Evolutionary conservation across 2,329 filamentous ascomycete genomes (phyloP).

Genomic region (Gnomoniopsis smithogilvyi): DNA sequence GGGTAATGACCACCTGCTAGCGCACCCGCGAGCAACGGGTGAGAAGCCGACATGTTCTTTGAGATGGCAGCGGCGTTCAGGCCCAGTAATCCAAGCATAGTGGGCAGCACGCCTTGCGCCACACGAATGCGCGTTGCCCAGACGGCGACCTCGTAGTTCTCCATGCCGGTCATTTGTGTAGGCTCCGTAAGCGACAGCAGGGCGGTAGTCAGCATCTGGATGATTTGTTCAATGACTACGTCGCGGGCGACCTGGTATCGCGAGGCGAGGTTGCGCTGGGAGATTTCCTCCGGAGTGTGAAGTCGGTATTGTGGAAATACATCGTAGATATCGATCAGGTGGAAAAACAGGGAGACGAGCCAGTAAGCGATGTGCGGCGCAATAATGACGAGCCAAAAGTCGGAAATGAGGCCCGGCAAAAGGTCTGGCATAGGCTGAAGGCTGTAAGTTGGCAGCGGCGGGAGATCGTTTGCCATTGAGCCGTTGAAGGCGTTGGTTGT

Average conservation of each 20-base stretch:
- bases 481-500: slow-evolving; percentile 41
- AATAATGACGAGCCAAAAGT: slow-evolving; percentile 74
- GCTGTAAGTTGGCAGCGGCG: slow-evolving; percentile 81
- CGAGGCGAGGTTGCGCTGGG: slow-evolving; percentile 81
- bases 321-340: slow-evolving; percentile 80
- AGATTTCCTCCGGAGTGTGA: slow-evolving; percentile 89
- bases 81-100: slow-evolving; percentile 67
- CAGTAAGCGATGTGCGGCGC: slow-evolving; percentile 85
- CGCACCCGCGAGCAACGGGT: slow-evolving; percentile 72
- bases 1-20: slow-evolving; percentile 82
- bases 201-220: slow-evolving; percentile 74
- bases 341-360: slow-evolving; percentile 80
- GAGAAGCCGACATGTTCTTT: slow-evolving; percentile 66
- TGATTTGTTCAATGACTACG: slow-evolving; percentile 86
- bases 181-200: slow-evolving; percentile 70
- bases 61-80: slow-evolving; percentile 74
- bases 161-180: slow-evolving; percentile 69
- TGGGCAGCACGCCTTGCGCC: slow-evolving; percentile 74
- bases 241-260: slow-evolving; percentile 85
- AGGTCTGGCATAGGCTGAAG: slow-evolving; percentile 68
- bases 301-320: slow-evolving; percentile 87
- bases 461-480: slow-evolving; percentile 61
- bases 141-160: slow-evolving; percentile 81
- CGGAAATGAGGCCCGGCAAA: slow-evolving; percentile 68
- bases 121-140: slow-evolving; percentile 84